Evolutionary conservation across 2,329 filamentous ascomycete species (phyloP).

Genomic region (Cordyceps farinosa): DNA sequence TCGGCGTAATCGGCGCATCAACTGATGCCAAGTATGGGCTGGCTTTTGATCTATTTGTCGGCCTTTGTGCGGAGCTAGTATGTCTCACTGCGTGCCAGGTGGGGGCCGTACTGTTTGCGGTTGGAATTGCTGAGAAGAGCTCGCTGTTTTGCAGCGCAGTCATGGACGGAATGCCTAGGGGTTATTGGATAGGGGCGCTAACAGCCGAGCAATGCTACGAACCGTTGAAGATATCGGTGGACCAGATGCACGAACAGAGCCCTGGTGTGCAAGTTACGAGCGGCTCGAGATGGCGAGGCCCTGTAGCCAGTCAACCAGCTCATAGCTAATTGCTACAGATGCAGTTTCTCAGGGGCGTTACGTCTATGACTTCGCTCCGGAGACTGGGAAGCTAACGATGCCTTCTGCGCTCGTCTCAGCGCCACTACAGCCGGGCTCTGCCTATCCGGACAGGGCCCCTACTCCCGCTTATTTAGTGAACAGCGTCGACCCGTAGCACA

Average conservation of each 20-base stretch:
- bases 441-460: no score
- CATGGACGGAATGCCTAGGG: slow-evolving; percentile 63
- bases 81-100: slow-evolving; percentile 67
- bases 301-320: background rate
- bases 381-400: no score
- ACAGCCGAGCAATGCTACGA: slow-evolving; percentile 41
- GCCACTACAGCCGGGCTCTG: no score
- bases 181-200: slow-evolving; percentile 64
- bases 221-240: background rate
- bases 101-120: slow-evolving; percentile 84
- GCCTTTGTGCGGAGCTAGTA: slow-evolving; percentile 81
- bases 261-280: slow-evolving; percentile 12
- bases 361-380: no score
- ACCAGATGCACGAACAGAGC: background rate
- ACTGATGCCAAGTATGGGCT: slow-evolving; percentile 56
- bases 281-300: slow-evolving; percentile 12
- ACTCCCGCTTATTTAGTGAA: no score
- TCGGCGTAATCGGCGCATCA: slow-evolving; percentile 63
- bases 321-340: no score
- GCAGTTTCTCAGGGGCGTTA: no score
- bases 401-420: no score
- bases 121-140: slow-evolving; percentile 84
- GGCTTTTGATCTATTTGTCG: slow-evolving; percentile 78
- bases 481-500: no score
- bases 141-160: slow-evolving; percentile 61